Conservation (phyloP, 2,329 filamentous ascomycete genomes). For the Pleomassaria siparia region DNA sequence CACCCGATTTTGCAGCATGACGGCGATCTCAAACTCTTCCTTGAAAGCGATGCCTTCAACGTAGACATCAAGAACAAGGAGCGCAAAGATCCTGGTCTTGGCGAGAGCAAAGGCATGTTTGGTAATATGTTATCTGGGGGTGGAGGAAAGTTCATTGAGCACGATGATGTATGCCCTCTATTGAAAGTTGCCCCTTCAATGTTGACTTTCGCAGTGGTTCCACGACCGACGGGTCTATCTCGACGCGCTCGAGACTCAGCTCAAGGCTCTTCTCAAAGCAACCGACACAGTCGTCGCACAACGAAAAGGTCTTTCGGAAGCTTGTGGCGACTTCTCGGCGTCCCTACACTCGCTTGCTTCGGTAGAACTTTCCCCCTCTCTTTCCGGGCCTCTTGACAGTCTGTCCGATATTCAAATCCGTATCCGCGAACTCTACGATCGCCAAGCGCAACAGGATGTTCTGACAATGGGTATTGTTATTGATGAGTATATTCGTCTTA, state of each 20-base stretch:
- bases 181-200: neutral
- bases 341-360: conserved; percentile 90
- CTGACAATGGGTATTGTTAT: conserved; percentile 96
- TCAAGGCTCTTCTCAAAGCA: conserved; percentile 86
- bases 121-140: conserved; percentile 78
- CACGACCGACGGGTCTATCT: conserved; percentile 94
- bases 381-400: conserved; percentile 86
- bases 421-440: conserved; percentile 92
- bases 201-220: conserved; percentile 70
- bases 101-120: conserved; percentile 91
- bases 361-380: conserved; percentile 84
- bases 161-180: conserved; percentile 75
- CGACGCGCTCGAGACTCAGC: conserved; percentile 87
- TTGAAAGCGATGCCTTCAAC: conserved; percentile 95
- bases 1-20: conserved; percentile 93
- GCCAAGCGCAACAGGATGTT: conserved; percentile 95
- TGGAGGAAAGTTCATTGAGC: conserved; percentile 86
- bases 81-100: conserved; percentile 79
- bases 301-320: conserved; percentile 89
- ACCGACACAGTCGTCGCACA: conserved; percentile 92
- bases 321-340: conserved; percentile 88
- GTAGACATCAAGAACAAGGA: conserved; percentile 98
- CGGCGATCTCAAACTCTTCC: conserved; percentile 88
- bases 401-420: conserved; percentile 92
- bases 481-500: conserved; percentile 95